Percentiles rank a stretch among this genome's conserved stretches.
These are phyloP conservation scores for Pseudocercospora ulei DNA, from an alignment of 2,329 filamentous ascomycete species.

Conservation along the genomic window DNA sequence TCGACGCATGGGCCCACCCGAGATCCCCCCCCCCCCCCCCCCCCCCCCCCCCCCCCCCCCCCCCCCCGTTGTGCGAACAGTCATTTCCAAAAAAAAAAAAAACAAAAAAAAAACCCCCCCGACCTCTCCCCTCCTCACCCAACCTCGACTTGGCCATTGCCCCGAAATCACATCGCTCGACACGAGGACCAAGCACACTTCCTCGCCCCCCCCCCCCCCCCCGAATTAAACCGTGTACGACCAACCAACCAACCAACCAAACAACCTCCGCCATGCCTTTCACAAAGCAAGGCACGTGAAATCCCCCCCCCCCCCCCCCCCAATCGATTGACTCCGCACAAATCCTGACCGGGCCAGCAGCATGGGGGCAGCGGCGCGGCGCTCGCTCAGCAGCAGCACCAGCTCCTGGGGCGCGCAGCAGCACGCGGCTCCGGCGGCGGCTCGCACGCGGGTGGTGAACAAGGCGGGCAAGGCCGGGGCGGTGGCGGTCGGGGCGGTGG, in stretches of 20 bases:
- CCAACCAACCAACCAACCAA: neutral
- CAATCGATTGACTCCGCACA: neutral
- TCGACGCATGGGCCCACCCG: slow-evolving; percentile 2
- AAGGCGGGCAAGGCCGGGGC: slow-evolving; percentile 5
- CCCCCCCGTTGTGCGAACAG: slow-evolving; percentile 4
- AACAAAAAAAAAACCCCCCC: neutral
- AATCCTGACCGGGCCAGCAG: too few relatives aligned
- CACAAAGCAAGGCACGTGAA: slow-evolving; percentile 5
- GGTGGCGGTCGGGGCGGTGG: neutral
- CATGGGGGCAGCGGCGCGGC: too few relatives aligned
- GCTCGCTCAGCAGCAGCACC: slow-evolving; percentile 1
- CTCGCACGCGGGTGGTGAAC: neutral
- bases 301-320: too few relatives aligned
- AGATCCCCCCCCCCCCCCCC: too few relatives aligned
- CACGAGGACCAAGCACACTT: neutral
- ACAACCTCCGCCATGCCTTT: slow-evolving; percentile 4
- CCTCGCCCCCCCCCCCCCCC: neutral
- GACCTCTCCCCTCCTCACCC: too few relatives aligned
- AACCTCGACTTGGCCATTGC: neutral
- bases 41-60: too few relatives aligned
- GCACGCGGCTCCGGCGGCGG: neutral
- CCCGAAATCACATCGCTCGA: neutral
- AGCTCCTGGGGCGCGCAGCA: neutral
- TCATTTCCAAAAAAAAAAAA: slow-evolving; percentile 1
- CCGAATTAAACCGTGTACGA: too few relatives aligned